Evolutionary conservation across 1,284 basidiomycete genomes (phyloP), one percentile per base, ranked within the genome.

Genomic region (Moesziomyces antarcticus): DNA sequence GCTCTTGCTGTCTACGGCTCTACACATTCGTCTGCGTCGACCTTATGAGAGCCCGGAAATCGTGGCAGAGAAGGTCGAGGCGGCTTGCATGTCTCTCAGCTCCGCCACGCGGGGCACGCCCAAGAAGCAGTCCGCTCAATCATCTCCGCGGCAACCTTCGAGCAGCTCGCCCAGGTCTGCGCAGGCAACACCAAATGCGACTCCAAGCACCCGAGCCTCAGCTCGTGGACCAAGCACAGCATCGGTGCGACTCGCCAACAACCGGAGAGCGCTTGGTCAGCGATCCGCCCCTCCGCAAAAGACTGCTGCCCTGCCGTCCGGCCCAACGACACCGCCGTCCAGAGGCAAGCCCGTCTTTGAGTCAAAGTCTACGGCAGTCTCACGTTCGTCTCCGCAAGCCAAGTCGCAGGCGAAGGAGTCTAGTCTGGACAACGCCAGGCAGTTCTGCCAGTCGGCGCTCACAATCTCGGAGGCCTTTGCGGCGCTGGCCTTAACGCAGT

Each of bases 391-490:
- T 11, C 37, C 56, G 21, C 51, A 22, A 20, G 8, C 42, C 6
- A n/a, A n/a, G 3, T 27, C 20, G 1, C 3, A 37, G 8, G 25
- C 35, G 24, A 22, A 33, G n/a, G 27, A 27, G 2, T 14, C 37
- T 43, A 41, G 41, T 5, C 30, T 73, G 18, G 69, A 75, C 48
- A 58, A 63, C 16, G 20, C 58, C 3, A 58, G 59, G 16, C 66
- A 68, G 3, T 67, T 77, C 20, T 78, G 66, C 20, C 59, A 54
- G 13, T 53, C 60, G 6, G 30, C 73, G 20, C 59, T 75, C 40
- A 53, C 52, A 7, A 56, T 62, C 22, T 64, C 62, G 33, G 75
- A 76, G 47, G 59, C 70, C 13, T 64, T 76, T 42, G 58, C 62
- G 3, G 57, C 75, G 6, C 63, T 63, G 18, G 69, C 75, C 11